phyloP scores from a whole-genome alignment of 768 basidiomycete genomes.

The Brasilioporus rufonigricans region DNA sequence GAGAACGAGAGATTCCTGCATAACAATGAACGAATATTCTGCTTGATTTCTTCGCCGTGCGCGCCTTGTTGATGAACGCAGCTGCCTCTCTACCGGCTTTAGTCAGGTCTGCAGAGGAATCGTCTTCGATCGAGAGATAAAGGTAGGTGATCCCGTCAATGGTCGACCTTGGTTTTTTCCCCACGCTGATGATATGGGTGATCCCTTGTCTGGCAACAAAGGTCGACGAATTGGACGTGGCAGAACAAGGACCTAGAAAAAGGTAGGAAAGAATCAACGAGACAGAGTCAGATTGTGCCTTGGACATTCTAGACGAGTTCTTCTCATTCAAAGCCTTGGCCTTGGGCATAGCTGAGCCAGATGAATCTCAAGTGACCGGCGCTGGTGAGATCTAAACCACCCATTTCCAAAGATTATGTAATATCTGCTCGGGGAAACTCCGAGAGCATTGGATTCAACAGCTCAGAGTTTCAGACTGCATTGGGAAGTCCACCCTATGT shows the following conservation, averaged over 20 bases:
- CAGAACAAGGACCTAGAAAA: conserved; percentile 8
- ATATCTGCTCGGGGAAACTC: no score
- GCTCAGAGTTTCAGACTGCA: no score
- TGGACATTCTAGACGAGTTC: not conserved
- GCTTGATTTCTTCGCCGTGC: not conserved
- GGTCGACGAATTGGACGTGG: conserved; percentile 1
- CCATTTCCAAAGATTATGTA: no score
- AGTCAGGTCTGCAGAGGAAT: conserved; percentile 2
- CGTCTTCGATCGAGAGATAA: conserved; percentile 6
- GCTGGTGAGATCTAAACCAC: no score
- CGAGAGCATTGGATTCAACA: no score
- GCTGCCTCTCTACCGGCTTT: not conserved
- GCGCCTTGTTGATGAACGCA: conserved; percentile 3
- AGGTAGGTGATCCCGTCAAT: conserved; percentile 6
- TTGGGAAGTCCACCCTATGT: no score
- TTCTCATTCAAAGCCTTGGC: not conserved
- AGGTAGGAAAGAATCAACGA: conserved; percentile 11
- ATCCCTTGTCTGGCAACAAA: conserved; percentile 5
- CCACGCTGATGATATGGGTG: conserved; percentile 12
- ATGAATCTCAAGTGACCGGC: not conserved
- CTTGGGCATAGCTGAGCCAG: not conserved
- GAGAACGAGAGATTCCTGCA: conserved; percentile 13
- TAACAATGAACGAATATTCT: conserved; percentile 10
- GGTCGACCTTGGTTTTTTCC: conserved; percentile 1
- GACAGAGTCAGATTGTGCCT: not conserved